Conservation (phyloP, 2,329 filamentous ascomycete genomes). For the Nothomitra cinnamomea region DNA sequence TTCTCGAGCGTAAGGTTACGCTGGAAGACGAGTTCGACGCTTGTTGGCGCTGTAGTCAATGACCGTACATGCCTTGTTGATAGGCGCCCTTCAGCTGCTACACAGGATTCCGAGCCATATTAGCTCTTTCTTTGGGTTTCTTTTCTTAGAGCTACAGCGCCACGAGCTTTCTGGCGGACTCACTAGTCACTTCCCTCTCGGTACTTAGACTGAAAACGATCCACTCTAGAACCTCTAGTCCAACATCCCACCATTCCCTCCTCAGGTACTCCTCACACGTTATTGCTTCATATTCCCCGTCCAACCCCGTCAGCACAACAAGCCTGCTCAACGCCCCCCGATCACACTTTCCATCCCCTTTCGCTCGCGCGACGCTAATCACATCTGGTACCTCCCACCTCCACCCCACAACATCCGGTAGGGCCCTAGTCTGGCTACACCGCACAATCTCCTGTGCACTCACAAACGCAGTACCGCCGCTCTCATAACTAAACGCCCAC, state of each 20-base stretch:
- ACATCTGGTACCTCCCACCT: neutral
- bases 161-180: neutral
- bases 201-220: neutral
- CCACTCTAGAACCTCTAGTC: neutral
- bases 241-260: neutral
- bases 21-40: neutral
- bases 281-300: neutral
- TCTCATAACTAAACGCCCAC: neutral
- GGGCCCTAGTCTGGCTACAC: neutral
- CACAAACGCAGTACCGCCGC: neutral
- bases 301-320: neutral
- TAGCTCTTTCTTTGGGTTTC: neutral
- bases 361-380: neutral
- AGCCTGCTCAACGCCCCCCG: neutral
- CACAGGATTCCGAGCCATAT: neutral
- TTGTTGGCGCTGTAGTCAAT: neutral
- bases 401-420: neutral
- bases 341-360: neutral
- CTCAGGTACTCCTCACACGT: neutral
- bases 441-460: neutral
- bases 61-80: neutral
- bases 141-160: neutral
- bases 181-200: neutral
- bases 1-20: neutral
- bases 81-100: neutral